Evolutionary conservation across 2,329 filamentous ascomycete species (phyloP), one percentile per base, ranked within the genome.

Genomic region (Fusarium humuli): DNA sequence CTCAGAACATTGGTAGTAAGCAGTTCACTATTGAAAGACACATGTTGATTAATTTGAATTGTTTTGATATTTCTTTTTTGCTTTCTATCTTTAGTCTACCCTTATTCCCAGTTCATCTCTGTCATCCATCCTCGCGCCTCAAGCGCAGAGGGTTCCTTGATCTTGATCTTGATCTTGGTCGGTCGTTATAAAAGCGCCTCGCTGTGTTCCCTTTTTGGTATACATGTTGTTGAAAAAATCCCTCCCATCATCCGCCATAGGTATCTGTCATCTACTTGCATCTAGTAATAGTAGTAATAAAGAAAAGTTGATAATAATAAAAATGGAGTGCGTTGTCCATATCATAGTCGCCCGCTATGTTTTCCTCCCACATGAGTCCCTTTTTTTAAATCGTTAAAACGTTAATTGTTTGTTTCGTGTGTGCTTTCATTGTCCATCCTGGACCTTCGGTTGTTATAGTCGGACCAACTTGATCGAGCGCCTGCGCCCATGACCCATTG

Each of bases 401-500:
- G 57, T 57, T 42, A 57, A 57, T 57, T 57, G 45, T 47, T 64
- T 23, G n/a, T 30, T 44, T 65, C 57, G 22, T 40, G 58, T 20
- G 63, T 47, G 22, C 44, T 57, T 20, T 72, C 65, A 27, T 52
- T 59, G 48, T 72, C 67, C 13, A 52, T 50, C 49, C 50, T 70
- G 22, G 55, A 48, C 76, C 79, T 82, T 59, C 81, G 80, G 67
- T 70, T 81, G 57, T 82, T 79, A 67, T 86, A 86, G 18, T 80
- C 82, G n/a, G 79, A 74, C 70, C 87, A 78, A 73, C 84, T 88
- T 27, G 81, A 82, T 60, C 83, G 81, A 53, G 82, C 78, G n/a
- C 86, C 85, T 1, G 85, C 84, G 61, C 83, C 85, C 59, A 90
- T 77, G 37, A 90, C 84, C 84, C 87, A 90, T 9, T 88, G 87